These are phyloP conservation scores for Candida incommunis DNA, from an alignment of 805 yeast species.

Conservation along the genomic window DNA sequence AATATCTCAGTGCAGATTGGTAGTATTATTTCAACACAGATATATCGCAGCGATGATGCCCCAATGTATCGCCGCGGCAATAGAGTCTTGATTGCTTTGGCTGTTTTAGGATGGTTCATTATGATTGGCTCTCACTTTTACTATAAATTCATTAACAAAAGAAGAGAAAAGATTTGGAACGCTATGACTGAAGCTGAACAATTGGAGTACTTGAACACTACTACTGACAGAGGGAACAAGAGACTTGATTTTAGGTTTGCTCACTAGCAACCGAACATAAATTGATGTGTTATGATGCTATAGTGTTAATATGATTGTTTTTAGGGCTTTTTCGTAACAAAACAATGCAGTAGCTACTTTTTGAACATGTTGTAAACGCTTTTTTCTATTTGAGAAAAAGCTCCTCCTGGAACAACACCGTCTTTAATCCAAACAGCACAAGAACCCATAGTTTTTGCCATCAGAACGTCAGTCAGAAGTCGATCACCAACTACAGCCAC, in stretches of 20 bases:
- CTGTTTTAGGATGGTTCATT: not conserved
- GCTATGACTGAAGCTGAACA: constrained; percentile 34
- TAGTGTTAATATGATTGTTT: not conserved
- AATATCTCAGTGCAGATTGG: constrained; percentile 54
- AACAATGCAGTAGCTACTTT: no score
- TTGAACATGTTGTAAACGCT: not conserved
- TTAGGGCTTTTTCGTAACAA: not conserved
- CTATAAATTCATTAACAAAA: constrained; percentile 18
- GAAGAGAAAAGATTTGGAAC: constrained; percentile 34
- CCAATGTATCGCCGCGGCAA: constrained; percentile 46
- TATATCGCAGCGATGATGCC: constrained; percentile 41
- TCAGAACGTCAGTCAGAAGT: constrained; percentile 75
- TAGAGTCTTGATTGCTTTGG: constrained; percentile 2
- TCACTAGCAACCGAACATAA: constrained; percentile 7
- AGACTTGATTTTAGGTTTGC: constrained; percentile 37
- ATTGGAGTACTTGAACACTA: constrained; percentile 28
- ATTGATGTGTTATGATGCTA: not conserved
- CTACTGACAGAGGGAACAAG: constrained; percentile 39
- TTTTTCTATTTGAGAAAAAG: not conserved
- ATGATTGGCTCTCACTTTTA: constrained; percentile 15
- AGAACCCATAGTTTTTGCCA: constrained; percentile 91
- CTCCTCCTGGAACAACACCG: constrained; percentile 37
- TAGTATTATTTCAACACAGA: constrained; percentile 36
- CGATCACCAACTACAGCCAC: constrained; percentile 87
- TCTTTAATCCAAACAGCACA: constrained; percentile 70